Conservation (phyloP, 805 yeast genomes). For the Candida yuanshanica region DNA sequence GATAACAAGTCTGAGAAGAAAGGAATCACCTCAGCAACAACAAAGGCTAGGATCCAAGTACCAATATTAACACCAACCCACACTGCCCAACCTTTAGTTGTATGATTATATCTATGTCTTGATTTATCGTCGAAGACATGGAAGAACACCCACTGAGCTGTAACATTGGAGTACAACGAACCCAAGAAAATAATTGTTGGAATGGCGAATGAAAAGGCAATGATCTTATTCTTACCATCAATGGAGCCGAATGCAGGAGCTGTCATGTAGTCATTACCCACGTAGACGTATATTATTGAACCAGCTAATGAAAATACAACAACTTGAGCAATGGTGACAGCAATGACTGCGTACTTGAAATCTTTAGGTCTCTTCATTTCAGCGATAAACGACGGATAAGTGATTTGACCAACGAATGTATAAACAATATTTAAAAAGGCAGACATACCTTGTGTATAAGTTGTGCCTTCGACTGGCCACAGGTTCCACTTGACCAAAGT, state of each 20-base stretch:
- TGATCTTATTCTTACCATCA: slow-evolving; percentile 39
- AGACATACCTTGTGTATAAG: slow-evolving; percentile 47
- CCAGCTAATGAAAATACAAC: slow-evolving; percentile 49
- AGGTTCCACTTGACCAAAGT: slow-evolving; percentile 38
- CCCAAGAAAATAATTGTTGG: slow-evolving; percentile 57
- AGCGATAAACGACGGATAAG: slow-evolving; percentile 56
- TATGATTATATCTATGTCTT: slow-evolving; percentile 40
- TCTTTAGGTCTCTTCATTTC: slow-evolving; percentile 55
- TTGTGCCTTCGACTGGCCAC: slow-evolving; percentile 49
- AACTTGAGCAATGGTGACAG: slow-evolving; percentile 47
- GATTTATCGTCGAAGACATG: slow-evolving; percentile 38
- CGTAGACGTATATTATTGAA: slow-evolving; percentile 52
- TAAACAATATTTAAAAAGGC: slow-evolving; percentile 56
- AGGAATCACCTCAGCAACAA: slow-evolving; percentile 63
- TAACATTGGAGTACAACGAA: slow-evolving; percentile 47
- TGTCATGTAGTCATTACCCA: slow-evolving; percentile 46
- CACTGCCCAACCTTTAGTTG: slow-evolving; percentile 45
- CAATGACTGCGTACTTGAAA: slow-evolving; percentile 48
- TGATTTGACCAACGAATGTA: slow-evolving; percentile 60
- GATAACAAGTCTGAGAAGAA: slow-evolving; percentile 53
- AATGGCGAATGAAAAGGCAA: slow-evolving; percentile 54
- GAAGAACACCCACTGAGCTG: slow-evolving; percentile 46
- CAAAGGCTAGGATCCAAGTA: slow-evolving; percentile 48
- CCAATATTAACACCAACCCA: slow-evolving; percentile 41
- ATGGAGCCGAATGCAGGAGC: slow-evolving; percentile 59